These are phyloP conservation scores for Neurospora sp. DNA, from an alignment of 495 filamentous ascomycete species.

Conservation along the genomic window DNA sequence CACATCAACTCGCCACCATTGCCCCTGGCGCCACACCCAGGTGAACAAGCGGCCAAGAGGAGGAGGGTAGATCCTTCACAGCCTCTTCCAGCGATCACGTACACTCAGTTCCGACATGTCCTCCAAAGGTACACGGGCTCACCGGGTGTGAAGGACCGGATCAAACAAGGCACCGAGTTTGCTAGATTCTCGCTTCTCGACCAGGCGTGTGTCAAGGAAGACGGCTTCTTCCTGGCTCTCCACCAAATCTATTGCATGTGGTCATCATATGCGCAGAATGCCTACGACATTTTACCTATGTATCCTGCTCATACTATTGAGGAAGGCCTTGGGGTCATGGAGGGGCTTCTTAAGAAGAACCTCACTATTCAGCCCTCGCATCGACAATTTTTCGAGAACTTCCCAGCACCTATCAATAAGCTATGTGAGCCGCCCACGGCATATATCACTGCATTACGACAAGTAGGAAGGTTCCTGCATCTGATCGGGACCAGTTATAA, in stretches of 20 bases:
- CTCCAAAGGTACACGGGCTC: neutral
- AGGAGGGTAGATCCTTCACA: neutral
- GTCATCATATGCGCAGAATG: conserved; percentile 13
- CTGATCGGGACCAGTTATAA: conserved; percentile 22
- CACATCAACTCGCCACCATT: neutral
- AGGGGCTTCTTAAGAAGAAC: conserved; percentile 31
- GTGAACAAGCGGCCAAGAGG: neutral
- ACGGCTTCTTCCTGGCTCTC: conserved; percentile 53
- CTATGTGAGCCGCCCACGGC: conserved; percentile 12
- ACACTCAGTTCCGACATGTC: neutral
- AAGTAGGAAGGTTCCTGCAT: conserved; percentile 27
- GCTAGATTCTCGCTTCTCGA: conserved; percentile 47
- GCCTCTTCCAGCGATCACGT: neutral
- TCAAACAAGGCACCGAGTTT: conserved; percentile 23
- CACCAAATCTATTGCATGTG: conserved; percentile 60
- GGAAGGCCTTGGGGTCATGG: conserved; percentile 29
- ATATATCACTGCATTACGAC: conserved; percentile 7
- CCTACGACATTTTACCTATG: conserved; percentile 1
- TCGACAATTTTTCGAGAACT: conserved; percentile 42
- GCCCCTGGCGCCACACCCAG: neutral
- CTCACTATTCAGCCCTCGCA: conserved; percentile 23
- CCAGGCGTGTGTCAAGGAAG: conserved; percentile 45
- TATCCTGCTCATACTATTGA: conserved; percentile 10
- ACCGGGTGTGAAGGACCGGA: neutral
- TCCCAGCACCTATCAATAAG: conserved; percentile 33